These are phyloP conservation scores for Rusavskia elegans DNA, from an alignment of 495 filamentous ascomycete genomes.

Conservation along the genomic window DNA sequence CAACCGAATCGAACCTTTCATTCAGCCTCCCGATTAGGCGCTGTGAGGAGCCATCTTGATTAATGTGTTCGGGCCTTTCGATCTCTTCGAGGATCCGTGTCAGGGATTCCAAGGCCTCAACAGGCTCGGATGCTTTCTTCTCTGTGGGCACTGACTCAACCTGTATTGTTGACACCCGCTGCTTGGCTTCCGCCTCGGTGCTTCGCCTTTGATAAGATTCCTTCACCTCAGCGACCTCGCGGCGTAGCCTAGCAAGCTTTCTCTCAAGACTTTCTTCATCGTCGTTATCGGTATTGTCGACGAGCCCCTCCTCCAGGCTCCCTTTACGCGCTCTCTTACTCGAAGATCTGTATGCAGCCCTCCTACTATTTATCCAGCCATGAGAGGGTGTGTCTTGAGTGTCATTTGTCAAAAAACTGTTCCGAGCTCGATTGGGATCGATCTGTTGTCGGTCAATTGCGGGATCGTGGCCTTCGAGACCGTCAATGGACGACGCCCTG, in stretches of 20 bases:
- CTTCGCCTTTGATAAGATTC: constrained; percentile 42
- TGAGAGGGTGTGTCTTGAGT: constrained; percentile 67
- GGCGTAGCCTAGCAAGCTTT: constrained; percentile 60
- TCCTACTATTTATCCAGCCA: constrained; percentile 59
- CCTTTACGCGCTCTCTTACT: constrained; percentile 46
- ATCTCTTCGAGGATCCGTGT: constrained; percentile 46
- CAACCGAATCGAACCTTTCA: no score
- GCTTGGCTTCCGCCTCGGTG: not conserved
- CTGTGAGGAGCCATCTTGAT: no score
- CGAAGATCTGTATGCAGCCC: constrained; percentile 65
- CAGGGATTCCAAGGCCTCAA: constrained; percentile 38
- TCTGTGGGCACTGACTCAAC: constrained; percentile 15
- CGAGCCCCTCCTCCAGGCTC: constrained; percentile 31
- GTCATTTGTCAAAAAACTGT: constrained; percentile 61
- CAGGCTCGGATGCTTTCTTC: constrained; percentile 13
- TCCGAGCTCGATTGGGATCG: constrained; percentile 61
- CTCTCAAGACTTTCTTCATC: constrained; percentile 51
- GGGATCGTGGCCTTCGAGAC: constrained; percentile 42
- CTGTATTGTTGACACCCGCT: constrained; percentile 11
- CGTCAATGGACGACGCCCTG: constrained; percentile 25
- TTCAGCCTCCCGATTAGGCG: no score
- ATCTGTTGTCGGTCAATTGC: constrained; percentile 57
- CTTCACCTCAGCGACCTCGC: constrained; percentile 67
- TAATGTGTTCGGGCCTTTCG: constrained; percentile 21
- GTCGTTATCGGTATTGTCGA: constrained; percentile 51